phyloP scores from a whole-genome alignment of 2,329 filamentous ascomycete genomes.

The Fusarium coffeatum region DNA sequence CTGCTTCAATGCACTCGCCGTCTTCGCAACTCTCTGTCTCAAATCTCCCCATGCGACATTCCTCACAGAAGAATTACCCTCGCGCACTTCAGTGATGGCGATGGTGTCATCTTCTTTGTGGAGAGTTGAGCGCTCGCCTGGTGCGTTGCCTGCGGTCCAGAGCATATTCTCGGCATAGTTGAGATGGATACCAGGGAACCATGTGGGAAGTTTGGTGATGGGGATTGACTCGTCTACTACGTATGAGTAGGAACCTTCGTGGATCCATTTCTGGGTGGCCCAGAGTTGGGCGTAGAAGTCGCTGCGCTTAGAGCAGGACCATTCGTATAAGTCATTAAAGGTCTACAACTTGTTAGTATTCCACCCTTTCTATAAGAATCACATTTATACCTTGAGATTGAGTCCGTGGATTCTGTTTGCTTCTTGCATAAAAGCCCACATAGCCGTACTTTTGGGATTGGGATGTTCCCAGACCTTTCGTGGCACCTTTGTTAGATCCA shows the following conservation, averaged over 20 bases:
- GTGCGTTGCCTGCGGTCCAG: constrained; percentile 63
- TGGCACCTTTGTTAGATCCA: constrained; percentile 56
- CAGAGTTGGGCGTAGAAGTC: constrained; percentile 76
- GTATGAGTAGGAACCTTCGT: constrained; percentile 67
- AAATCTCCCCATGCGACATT: constrained; percentile 76
- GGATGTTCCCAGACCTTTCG: constrained; percentile 77
- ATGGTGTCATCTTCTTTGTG: constrained; percentile 78
- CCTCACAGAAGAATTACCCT: constrained; percentile 68
- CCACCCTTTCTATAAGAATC: fast-evolving
- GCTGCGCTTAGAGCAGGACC: constrained; percentile 70
- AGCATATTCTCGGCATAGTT: constrained; percentile 88
- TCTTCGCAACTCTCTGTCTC: constrained; percentile 65
- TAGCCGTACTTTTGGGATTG: constrained; percentile 68
- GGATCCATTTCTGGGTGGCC: constrained; percentile 68
- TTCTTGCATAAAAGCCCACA: constrained; percentile 75
- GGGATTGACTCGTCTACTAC: constrained; percentile 77
- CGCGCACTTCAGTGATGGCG: constrained; percentile 78
- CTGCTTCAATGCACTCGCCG: constrained; percentile 74
- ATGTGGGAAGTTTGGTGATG: constrained; percentile 78
- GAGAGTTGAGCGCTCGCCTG: constrained; percentile 60
- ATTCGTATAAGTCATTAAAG: constrained; percentile 77
- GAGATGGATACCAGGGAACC: constrained; percentile 79
- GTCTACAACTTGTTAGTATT: constrained; percentile 56
- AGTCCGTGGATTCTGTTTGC: constrained; percentile 69
- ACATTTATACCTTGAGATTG: constrained; percentile 64